phyloP scores from a whole-genome alignment of 352 stramenopile genomes.

The Pelagophyceae sp. region DNA sequence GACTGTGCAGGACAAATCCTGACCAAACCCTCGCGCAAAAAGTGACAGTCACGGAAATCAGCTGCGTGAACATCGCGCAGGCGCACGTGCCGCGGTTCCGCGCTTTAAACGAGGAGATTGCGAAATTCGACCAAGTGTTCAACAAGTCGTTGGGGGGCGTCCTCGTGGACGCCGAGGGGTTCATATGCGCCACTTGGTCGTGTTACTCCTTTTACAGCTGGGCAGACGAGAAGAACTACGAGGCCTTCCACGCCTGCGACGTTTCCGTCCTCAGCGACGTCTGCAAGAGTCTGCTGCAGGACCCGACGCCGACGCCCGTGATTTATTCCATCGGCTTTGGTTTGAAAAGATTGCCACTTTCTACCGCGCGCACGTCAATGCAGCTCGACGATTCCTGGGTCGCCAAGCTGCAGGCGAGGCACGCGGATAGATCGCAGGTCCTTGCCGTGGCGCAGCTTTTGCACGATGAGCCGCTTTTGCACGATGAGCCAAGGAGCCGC shows the following conservation, averaged over 20 bases:
- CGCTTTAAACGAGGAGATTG: slow-evolving; percentile 25
- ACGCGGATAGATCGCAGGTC: slow-evolving; percentile 72
- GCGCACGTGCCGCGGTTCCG: not conserved
- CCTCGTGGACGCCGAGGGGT: slow-evolving; percentile 60
- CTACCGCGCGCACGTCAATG: slow-evolving; percentile 68
- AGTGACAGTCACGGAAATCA: slow-evolving; percentile 21
- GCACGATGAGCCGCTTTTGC: slow-evolving; percentile 48
- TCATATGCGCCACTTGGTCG: slow-evolving; percentile 64
- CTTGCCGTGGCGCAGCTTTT: slow-evolving; percentile 65
- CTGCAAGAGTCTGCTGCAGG: slow-evolving; percentile 37
- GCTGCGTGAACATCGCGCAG: slow-evolving; percentile 19
- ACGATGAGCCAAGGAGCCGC: too few relatives aligned
- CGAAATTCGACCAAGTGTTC: slow-evolving; percentile 25
- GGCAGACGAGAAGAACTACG: slow-evolving; percentile 67
- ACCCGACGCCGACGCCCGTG: slow-evolving; percentile 41
- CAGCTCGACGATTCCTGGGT: slow-evolving; percentile 70
- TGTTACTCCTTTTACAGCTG: slow-evolving; percentile 46
- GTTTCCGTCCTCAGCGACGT: slow-evolving; percentile 58
- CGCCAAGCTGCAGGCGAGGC: slow-evolving; percentile 58
- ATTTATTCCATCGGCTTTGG: slow-evolving; percentile 46
- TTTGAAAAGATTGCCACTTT: slow-evolving; percentile 67
- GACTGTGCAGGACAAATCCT: slow-evolving; percentile 22
- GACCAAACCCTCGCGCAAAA: slow-evolving; percentile 13
- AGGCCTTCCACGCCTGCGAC: slow-evolving; percentile 65
- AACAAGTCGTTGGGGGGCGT: slow-evolving; percentile 54